These are phyloP conservation scores for Zopfia rhizophila DNA, from an alignment of 2,329 filamentous ascomycete species.

Conservation along the genomic window DNA sequence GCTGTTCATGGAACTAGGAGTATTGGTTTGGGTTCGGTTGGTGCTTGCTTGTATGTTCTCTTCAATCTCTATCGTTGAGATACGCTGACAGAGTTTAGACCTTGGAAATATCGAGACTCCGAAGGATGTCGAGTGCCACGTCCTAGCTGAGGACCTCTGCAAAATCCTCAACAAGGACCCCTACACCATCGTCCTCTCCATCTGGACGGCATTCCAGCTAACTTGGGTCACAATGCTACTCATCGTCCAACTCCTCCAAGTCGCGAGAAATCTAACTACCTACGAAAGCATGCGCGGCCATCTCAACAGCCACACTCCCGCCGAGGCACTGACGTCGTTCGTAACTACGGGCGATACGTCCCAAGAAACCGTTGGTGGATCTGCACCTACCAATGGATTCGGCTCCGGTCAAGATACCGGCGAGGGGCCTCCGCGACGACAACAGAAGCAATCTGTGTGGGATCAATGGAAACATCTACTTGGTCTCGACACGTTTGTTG, in stretches of 20 bases:
- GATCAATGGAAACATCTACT: conserved; percentile 85
- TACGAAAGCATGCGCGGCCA: conserved; percentile 95
- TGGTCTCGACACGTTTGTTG: conserved; percentile 92
- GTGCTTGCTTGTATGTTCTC: conserved; percentile 73
- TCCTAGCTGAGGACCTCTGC: conserved; percentile 82
- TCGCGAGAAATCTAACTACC: conserved; percentile 92
- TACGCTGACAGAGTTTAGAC: conserved; percentile 61
- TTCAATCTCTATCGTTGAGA: conserved; percentile 9
- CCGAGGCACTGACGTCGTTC: conserved; percentile 73
- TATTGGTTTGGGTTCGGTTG: conserved; percentile 76
- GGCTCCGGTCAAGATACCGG: conserved; percentile 68
- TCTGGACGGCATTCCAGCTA: conserved; percentile 86
- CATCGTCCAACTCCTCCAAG: conserved; percentile 91
- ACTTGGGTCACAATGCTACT: conserved; percentile 98
- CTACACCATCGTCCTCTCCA: conserved; percentile 80
- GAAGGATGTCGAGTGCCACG: conserved; percentile 68
- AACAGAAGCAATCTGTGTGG: conserved; percentile 73
- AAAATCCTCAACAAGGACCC: conserved; percentile 80
- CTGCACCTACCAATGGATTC: conserved; percentile 62
- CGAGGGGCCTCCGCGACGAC: conserved; percentile 48
- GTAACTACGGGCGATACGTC: conserved; percentile 76
- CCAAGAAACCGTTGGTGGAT: conserved; percentile 62
- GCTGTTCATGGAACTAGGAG: conserved; percentile 77
- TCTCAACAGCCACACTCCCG: conserved; percentile 66
- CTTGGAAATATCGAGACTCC: conserved; percentile 68